Percentiles rank a stretch among this genome's conserved stretches.
Evolutionary conservation across 768 basidiomycete genomes (phyloP).

Genomic region (Artomyces pyxidatus): DNA sequence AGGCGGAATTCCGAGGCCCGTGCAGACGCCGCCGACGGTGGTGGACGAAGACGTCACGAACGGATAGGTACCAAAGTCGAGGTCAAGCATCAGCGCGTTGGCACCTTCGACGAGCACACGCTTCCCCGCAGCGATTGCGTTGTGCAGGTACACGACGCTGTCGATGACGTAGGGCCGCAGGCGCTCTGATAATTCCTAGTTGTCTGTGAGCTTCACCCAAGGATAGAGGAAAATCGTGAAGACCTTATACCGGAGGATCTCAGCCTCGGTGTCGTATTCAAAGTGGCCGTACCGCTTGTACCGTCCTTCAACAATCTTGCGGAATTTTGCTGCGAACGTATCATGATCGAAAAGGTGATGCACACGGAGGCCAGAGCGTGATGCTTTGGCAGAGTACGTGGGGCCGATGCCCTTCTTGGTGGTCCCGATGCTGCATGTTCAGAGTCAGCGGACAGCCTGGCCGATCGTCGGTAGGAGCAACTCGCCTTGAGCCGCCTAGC

Average conservation of each 20-base stretch:
- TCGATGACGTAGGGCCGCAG: conserved; percentile 86
- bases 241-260: conserved; percentile 90
- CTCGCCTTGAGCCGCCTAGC: conserved; percentile 82
- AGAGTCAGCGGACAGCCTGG: background rate
- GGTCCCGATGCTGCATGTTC: conserved; percentile 73
- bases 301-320: conserved; percentile 90
- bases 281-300: conserved; percentile 98
- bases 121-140: conserved; percentile 68
- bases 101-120: conserved; percentile 91
- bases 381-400: conserved; percentile 96
- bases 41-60: conserved; percentile 95
- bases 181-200: conserved; percentile 72
- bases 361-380: conserved; percentile 88
- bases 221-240: background rate
- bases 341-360: conserved; percentile 91
- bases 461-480: conserved; percentile 7
- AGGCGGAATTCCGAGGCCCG: conserved; percentile 95
- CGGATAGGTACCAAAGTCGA: conserved; percentile 97
- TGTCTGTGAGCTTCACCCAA: background rate
- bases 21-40: conserved; percentile 90
- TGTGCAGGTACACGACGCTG: conserved; percentile 78
- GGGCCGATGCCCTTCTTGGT: conserved; percentile 98
- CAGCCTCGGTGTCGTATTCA: conserved; percentile 96
- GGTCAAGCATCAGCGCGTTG: conserved; percentile 96
- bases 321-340: conserved; percentile 85